Evolutionary conservation across 257 asterid species (phyloP), one percentile per base, ranked within the genome.

Genomic region (Haberlea rhodopensis): DNA sequence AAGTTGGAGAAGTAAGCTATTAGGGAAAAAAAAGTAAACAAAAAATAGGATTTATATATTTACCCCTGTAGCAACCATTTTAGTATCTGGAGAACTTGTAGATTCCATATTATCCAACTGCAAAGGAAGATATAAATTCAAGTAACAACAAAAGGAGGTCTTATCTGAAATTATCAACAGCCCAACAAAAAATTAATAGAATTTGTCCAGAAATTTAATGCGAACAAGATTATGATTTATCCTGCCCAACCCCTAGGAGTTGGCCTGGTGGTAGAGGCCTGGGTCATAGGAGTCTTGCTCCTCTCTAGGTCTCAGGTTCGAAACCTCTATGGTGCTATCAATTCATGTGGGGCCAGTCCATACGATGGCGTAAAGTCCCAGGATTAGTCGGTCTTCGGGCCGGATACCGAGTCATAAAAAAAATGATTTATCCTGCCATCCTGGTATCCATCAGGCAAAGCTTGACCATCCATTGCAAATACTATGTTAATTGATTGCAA

Each of bases 31-130:
- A 45, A 31, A 18, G 15, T 27, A 65, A 65, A 26, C n/a, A n/a
- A 65, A 66, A 68, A 67, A 73, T 20, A 26, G 58, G 46, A 70
- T 40, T 65, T 25, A 28, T 65, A 40, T 27, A 28, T 60, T 28
- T 73, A 88, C 96, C 86, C 75, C 67, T 13, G 82, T 72, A 53
- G 86, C 66, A 61, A 23, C 79, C 31, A 28, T 27, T 56, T 69
- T 73, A 63, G 63, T 71, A 73, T 71, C 79, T 46, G 84, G 73
- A 65, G 87, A 76, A 67, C 53, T 75, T 37, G 76, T 37, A 54
- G 58, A 68, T 69, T 84, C 89, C 61, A 73, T 56, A 19, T 66
- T 74, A 68, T 85, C 96, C 89, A 85, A 54, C 96, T 88, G 91
- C 81, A 81, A 68, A 64, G 43, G 5, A 53, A 63, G 45, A 51